phyloP scores from a whole-genome alignment of 208 protist species.

The Leishmania major region DNA sequence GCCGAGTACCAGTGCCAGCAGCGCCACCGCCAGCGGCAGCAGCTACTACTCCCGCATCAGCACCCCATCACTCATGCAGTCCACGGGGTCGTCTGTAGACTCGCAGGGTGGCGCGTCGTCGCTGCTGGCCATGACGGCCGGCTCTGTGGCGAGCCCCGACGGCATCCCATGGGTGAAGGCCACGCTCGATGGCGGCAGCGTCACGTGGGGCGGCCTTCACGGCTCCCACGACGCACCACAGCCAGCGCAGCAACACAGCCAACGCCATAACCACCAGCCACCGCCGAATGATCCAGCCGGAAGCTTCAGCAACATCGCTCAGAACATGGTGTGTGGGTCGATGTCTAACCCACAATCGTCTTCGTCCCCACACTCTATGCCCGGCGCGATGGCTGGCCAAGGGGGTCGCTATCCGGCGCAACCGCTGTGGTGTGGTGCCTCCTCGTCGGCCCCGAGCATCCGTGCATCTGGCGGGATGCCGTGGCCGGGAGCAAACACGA shows the following conservation, averaged over 20 bases:
- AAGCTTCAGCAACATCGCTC: slow-evolving; percentile 18
- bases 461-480: background rate
- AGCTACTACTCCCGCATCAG: slow-evolving; percentile 1
- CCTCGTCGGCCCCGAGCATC: slow-evolving; percentile 1
- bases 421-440: slow-evolving; percentile 1
- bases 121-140: slow-evolving; percentile 7
- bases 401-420: background rate
- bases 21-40: background rate
- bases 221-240: background rate
- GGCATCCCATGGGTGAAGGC: background rate
- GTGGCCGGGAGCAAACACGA: background rate
- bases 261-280: background rate
- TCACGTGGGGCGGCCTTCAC: background rate
- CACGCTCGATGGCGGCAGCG: background rate
- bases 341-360: background rate
- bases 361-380: slow-evolving; percentile 2
- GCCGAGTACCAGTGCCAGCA: slow-evolving; percentile 1
- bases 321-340: background rate
- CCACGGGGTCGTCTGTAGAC: background rate
- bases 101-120: slow-evolving; percentile 3
- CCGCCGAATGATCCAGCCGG: background rate
- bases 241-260: background rate
- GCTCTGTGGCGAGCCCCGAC: background rate
- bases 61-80: background rate
- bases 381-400: background rate